Evolutionary conservation across 306 rosid genomes (phyloP).

Genomic region (Cicer judaicum): DNA sequence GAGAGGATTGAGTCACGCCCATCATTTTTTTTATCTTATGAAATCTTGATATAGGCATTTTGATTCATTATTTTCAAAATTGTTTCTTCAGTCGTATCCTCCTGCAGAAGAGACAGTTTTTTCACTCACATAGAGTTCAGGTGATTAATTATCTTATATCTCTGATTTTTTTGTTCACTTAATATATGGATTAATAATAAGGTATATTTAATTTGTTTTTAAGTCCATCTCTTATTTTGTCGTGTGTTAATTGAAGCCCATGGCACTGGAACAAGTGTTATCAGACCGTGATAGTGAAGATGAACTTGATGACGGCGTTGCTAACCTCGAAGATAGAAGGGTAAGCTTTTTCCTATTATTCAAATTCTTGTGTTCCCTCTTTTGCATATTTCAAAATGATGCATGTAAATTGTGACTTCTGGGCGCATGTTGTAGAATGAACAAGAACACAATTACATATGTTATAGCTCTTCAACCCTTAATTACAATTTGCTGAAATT

Average conservation of each 20-base stretch:
- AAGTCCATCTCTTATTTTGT: slow-evolving; percentile 11
- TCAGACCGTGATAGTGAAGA: slow-evolving; percentile 94
- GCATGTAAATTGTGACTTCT: slow-evolving; percentile 19
- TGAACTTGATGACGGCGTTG: slow-evolving; percentile 89
- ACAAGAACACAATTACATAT: slow-evolving; percentile 20
- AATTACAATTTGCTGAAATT: slow-evolving; percentile 21
- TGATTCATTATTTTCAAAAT: slow-evolving; percentile 40
- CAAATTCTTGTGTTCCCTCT: slow-evolving; percentile 5
- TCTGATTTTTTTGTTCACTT: slow-evolving; percentile 32
- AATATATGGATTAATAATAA: not conserved
- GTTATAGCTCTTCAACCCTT: not conserved
- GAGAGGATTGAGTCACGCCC: not conserved
- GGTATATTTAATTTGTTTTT: slow-evolving; percentile 30
- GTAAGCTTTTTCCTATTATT: slow-evolving; percentile 53
- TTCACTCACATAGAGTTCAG: slow-evolving; percentile 99
- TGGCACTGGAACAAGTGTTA: slow-evolving; percentile 85
- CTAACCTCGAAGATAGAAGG: slow-evolving; percentile 97
- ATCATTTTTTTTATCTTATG: not conserved
- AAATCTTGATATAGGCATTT: slow-evolving; percentile 34
- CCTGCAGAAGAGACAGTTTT: slow-evolving; percentile 94
- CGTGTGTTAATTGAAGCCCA: slow-evolving; percentile 64
- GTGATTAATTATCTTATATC: slow-evolving; percentile 53
- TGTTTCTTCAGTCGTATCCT: slow-evolving; percentile 74
- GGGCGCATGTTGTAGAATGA: slow-evolving; percentile 29
- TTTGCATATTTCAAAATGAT: slow-evolving; percentile 42